Evolutionary conservation across 805 yeast genomes (phyloP).

Genomic region (Alloascoidea africana): DNA sequence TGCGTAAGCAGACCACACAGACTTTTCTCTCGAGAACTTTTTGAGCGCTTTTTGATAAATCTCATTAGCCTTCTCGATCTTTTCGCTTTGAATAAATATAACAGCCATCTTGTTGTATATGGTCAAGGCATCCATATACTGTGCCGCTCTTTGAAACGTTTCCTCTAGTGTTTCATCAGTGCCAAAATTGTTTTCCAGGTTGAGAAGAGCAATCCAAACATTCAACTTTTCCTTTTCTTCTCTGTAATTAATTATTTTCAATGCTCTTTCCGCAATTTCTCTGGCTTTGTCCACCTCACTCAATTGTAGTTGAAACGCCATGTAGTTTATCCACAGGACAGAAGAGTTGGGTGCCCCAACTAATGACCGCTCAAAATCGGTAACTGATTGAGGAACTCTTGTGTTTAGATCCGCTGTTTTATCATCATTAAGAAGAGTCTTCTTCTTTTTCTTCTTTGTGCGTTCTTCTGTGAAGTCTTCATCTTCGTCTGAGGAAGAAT

Average conservation of each 20-base stretch:
- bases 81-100: conserved; percentile 63
- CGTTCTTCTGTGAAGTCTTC: conserved; percentile 28
- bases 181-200: conserved; percentile 91
- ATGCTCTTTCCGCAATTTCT: conserved; percentile 83
- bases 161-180: conserved; percentile 68
- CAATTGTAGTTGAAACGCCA: conserved; percentile 93
- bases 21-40: conserved; percentile 57
- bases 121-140: conserved; percentile 76
- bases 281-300: conserved; percentile 93
- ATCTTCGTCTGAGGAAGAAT: conserved; percentile 40
- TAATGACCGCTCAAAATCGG: conserved; percentile 84
- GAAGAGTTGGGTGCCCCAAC: conserved; percentile 92
- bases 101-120: conserved; percentile 72
- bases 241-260: conserved; percentile 76
- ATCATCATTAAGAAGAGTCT: conserved; percentile 41
- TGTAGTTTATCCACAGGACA: conserved; percentile 90
- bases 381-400: conserved; percentile 79
- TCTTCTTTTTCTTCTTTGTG: conserved; percentile 26
- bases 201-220: conserved; percentile 90
- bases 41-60: conserved; percentile 55
- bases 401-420: conserved; percentile 72
- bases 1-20: conserved; percentile 77
- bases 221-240: conserved; percentile 89
- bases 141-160: conserved; percentile 70
- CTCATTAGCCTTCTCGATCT: conserved; percentile 51